phyloP scores from a whole-genome alignment of 768 basidiomycete species.

The Hypholoma sublateritium region DNA sequence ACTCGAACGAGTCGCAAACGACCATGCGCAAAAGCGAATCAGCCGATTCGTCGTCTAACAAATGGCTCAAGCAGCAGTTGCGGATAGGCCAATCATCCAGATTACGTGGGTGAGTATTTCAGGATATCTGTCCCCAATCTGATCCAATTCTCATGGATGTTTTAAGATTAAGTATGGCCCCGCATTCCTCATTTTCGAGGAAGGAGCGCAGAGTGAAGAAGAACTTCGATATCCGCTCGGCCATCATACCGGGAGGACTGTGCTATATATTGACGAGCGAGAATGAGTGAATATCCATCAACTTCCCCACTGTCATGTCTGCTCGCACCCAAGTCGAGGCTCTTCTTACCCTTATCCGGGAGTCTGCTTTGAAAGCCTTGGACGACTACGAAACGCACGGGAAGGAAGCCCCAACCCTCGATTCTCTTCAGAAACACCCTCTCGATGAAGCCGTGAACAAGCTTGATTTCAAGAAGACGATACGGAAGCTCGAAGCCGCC shows the following conservation, averaged over 20 bases:
- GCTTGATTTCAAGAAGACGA: conserved; percentile 25
- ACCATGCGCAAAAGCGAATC: too few relatives aligned
- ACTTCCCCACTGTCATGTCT: conserved; percentile 4
- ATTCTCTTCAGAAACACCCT: conserved; percentile 30
- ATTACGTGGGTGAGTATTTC: neutral
- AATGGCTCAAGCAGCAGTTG: too few relatives aligned
- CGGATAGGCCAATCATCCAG: neutral
- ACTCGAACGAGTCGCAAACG: too few relatives aligned
- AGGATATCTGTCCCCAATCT: neutral
- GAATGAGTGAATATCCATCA: neutral
- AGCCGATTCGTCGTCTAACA: too few relatives aligned
- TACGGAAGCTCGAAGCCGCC: conserved; percentile 33
- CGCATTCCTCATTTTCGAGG: neutral
- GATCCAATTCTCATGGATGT: neutral
- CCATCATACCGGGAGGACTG: neutral
- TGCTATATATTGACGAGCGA: neutral
- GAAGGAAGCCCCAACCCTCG: conserved; percentile 28
- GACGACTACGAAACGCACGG: conserved; percentile 12
- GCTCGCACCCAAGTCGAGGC: conserved; percentile 12
- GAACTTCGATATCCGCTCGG: neutral
- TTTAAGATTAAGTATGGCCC: neutral
- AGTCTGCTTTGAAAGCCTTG: conserved; percentile 9
- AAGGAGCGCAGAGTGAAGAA: neutral
- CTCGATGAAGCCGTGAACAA: conserved; percentile 28
- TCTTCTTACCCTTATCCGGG: conserved; percentile 10